Percentiles rank a stretch among this genome's conserved stretches.
Evolutionary conservation across 371 early-diverging fungal species (phyloP).

Genomic region (Synchytrium microbalum): DNA sequence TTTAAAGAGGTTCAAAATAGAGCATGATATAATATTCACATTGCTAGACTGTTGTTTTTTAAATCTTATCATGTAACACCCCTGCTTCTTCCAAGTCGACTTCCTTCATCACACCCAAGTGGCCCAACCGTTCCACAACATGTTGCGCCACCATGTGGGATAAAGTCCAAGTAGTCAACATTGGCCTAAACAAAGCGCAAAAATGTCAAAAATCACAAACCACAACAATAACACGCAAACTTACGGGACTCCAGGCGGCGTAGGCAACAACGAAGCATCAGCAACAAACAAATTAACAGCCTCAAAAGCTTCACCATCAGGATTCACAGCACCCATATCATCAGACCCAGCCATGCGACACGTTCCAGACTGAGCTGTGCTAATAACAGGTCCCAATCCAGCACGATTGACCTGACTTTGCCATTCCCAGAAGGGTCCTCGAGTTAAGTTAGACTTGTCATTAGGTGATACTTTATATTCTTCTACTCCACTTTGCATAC

Average conservation of each 20-base stretch:
- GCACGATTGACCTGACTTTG: not conserved
- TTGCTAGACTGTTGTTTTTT: no score
- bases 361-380: slow-evolving; percentile 33
- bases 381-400: slow-evolving; percentile 10
- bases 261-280: slow-evolving; percentile 67
- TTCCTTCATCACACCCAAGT: no score
- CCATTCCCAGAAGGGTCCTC: slow-evolving; percentile 4
- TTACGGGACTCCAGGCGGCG: slow-evolving; percentile 62
- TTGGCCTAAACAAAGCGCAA: no score
- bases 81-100: no score
- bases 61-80: no score
- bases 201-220: no score
- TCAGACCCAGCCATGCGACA: slow-evolving; percentile 60
- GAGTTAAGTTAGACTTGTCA: slow-evolving; percentile 23
- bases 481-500: slow-evolving; percentile 16
- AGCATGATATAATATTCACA: no score
- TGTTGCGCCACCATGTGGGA: no score
- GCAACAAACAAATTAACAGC: slow-evolving; percentile 61
- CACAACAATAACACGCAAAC: slow-evolving; percentile 2
- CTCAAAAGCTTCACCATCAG: slow-evolving; percentile 69
- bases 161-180: no score
- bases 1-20: no score
- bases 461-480: slow-evolving; percentile 21
- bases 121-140: no score
- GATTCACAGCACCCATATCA: slow-evolving; percentile 50